These are phyloP conservation scores for Cytospora mali DNA, from an alignment of 2,329 filamentous ascomycete species.

Conservation along the genomic window DNA sequence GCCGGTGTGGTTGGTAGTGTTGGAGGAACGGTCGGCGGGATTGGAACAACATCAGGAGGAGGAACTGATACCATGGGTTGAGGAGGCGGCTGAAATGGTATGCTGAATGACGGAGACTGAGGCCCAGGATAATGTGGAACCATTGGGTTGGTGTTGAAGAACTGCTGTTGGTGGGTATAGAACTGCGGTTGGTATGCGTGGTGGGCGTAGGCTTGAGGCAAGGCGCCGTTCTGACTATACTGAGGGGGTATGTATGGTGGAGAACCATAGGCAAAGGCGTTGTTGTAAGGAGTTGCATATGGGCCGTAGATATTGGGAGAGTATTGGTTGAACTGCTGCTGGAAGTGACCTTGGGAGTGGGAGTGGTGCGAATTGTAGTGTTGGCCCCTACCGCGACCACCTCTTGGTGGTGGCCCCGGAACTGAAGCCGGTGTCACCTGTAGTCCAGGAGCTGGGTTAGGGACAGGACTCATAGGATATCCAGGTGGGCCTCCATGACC, in stretches of 20 bases:
- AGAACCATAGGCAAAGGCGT: slow-evolving; percentile 30
- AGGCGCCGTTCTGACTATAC: slow-evolving; percentile 57
- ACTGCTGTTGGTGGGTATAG: slow-evolving; percentile 43
- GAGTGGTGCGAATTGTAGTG: slow-evolving; percentile 32
- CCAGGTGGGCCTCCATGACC: slow-evolving; percentile 19
- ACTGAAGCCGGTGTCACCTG: slow-evolving; percentile 15
- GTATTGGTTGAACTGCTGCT: slow-evolving; percentile 6
- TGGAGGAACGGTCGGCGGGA: slow-evolving; percentile 17
- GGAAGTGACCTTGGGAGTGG: slow-evolving; percentile 8
- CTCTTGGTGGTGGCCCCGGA: slow-evolving; percentile 27
- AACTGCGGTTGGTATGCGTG: slow-evolving; percentile 57
- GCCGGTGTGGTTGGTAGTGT: slow-evolving; percentile 14
- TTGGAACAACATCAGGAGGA: slow-evolving; percentile 13
- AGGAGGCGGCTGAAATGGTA: slow-evolving; percentile 55
- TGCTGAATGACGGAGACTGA: slow-evolving; percentile 49
- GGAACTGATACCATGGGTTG: slow-evolving; percentile 24
- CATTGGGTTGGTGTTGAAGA: slow-evolving; percentile 47
- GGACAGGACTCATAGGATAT: slow-evolving; percentile 27
- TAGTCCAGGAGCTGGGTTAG: slow-evolving; percentile 24
- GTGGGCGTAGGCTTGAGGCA: slow-evolving; percentile 49
- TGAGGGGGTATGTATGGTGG: slow-evolving; percentile 53
- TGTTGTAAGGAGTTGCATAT: slow-evolving; percentile 16
- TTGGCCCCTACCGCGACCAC: slow-evolving; percentile 22
- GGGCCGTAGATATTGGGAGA: slow-evolving; percentile 10
- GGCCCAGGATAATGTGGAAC: slow-evolving; percentile 52